A percentile compares a stretch with the other conserved stretches of the same genome.
These are phyloP conservation scores for Hortaea werneckii DNA, from an alignment of 2,329 filamentous ascomycete genomes.

Conservation along the genomic window DNA sequence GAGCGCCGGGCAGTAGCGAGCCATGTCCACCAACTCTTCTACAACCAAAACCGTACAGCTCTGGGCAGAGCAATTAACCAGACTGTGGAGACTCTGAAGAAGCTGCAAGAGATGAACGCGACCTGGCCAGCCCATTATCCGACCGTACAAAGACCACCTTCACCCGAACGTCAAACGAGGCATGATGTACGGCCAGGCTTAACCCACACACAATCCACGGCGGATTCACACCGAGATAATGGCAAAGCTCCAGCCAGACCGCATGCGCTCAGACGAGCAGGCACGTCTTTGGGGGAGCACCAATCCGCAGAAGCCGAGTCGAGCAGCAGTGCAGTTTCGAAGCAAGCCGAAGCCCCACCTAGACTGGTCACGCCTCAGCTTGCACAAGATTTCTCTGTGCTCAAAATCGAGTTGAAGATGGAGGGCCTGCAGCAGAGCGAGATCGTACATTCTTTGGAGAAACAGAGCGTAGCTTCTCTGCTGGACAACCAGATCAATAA, in stretches of 20 bases:
- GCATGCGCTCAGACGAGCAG: constrained; percentile 53
- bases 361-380: constrained; percentile 84
- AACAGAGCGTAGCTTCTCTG: constrained; percentile 77
- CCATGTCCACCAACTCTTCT: constrained; percentile 86
- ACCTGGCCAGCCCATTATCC: constrained; percentile 95
- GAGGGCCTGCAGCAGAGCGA: constrained; percentile 78
- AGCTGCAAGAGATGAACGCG: constrained; percentile 78
- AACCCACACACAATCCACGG: constrained; percentile 52
- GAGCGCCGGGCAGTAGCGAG: constrained; percentile 62
- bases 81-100: constrained; percentile 73
- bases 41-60: constrained; percentile 81
- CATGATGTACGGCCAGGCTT: constrained; percentile 52
- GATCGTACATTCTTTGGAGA: constrained; percentile 88
- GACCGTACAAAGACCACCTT: constrained; percentile 57
- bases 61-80: constrained; percentile 81
- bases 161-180: constrained; percentile 28
- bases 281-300: constrained; percentile 57
- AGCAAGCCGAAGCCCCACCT: constrained; percentile 58
- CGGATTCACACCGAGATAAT: constrained; percentile 38
- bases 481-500: constrained; percentile 90
- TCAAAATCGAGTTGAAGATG: constrained; percentile 90
- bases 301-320: constrained; percentile 63
- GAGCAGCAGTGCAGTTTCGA: constrained; percentile 57
- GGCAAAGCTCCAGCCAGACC: constrained; percentile 37
- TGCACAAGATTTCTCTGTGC: constrained; percentile 86